These are phyloP conservation scores for Saccharomycopsis fermentans DNA, from an alignment of 805 yeast genomes.

Conservation along the genomic window DNA sequence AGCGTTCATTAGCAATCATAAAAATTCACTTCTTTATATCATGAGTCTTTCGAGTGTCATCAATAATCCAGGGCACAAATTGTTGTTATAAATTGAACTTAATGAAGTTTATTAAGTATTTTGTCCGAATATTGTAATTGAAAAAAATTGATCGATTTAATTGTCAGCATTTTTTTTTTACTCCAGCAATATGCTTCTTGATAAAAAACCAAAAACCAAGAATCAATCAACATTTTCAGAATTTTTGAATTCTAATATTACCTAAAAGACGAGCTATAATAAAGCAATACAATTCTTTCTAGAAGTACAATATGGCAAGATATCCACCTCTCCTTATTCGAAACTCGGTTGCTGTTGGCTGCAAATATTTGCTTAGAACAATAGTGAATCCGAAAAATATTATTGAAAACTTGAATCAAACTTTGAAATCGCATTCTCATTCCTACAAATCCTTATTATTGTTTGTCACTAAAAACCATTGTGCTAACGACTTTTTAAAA, in stretches of 20 bases:
- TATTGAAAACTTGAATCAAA: neutral
- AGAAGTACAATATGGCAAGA: neutral
- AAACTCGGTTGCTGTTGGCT: conserved; percentile 1
- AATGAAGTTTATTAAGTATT: neutral
- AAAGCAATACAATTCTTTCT: neutral
- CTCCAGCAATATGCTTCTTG: no score
- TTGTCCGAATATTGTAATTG: neutral
- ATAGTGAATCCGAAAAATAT: conserved; percentile 6
- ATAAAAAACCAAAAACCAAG: no score
- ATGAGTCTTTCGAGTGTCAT: neutral
- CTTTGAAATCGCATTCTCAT: neutral
- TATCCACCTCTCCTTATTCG: neutral
- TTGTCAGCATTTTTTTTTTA: neutral
- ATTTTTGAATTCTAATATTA: no score
- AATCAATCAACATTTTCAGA: no score
- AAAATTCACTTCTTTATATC: neutral
- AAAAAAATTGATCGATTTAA: neutral
- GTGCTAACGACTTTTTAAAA: neutral
- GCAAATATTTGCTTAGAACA: conserved; percentile 5
- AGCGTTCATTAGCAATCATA: neutral
- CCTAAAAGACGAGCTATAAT: neutral
- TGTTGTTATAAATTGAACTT: neutral
- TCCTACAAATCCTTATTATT: conserved; percentile 8
- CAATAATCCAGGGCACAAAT: neutral
- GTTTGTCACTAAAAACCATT: conserved; percentile 9